phyloP scores from a whole-genome alignment of 805 yeast species.

The Candida fluviatilis region DNA sequence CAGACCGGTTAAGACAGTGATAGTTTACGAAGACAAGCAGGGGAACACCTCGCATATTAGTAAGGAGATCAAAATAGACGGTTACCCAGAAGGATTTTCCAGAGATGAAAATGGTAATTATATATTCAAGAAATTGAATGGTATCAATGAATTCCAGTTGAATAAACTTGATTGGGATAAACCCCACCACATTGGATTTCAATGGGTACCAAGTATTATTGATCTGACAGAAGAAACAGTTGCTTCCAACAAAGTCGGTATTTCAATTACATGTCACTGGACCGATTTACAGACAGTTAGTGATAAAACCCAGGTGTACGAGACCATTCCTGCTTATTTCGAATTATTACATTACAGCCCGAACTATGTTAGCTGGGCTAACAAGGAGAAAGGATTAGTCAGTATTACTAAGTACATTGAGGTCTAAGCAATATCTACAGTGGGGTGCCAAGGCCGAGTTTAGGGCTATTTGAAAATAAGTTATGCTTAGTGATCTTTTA shows the following conservation, averaged over 20 bases:
- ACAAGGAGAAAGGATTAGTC: slow-evolving; percentile 65
- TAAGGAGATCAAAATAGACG: slow-evolving; percentile 6
- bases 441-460: background rate
- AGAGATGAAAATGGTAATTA: slow-evolving; percentile 39
- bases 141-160: slow-evolving; percentile 61
- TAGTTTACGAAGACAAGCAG: slow-evolving; percentile 40
- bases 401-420: slow-evolving; percentile 49
- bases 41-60: slow-evolving; percentile 6
- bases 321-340: slow-evolving; percentile 64
- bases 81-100: slow-evolving; percentile 45
- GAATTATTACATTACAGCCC: slow-evolving; percentile 72
- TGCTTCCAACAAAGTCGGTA: slow-evolving; percentile 43
- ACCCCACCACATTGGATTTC: slow-evolving; percentile 57
- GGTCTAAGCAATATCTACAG: slow-evolving; percentile 19
- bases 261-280: slow-evolving; percentile 70
- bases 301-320: slow-evolving; percentile 23
- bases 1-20: slow-evolving; percentile 64
- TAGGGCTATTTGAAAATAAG: no score
- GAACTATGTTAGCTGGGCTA: slow-evolving; percentile 58
- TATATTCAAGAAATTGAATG: slow-evolving; percentile 50
- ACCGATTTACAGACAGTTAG: slow-evolving; percentile 56
- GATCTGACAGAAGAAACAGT: slow-evolving; percentile 32
- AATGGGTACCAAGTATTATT: slow-evolving; percentile 68
- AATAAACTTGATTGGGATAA: slow-evolving; percentile 63
- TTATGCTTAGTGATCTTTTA: no score